Evolutionary conservation across 2,329 filamentous ascomycete species (phyloP), one percentile per base, ranked within the genome.

Genomic region (Phialophora verrucosa): DNA sequence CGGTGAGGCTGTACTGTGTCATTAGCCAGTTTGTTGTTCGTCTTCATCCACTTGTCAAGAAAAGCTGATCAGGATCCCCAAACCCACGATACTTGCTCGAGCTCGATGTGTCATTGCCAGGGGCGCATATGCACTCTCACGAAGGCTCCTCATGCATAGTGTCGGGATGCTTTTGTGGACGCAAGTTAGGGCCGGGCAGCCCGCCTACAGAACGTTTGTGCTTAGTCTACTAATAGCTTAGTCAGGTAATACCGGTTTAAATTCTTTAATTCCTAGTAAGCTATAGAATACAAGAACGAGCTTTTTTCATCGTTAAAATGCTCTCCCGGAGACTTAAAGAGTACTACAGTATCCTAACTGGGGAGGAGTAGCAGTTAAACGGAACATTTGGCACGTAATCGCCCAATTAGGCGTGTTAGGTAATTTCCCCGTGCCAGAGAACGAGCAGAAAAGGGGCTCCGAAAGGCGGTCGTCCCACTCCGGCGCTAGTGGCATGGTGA

Each of bases 381-480:
- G 6, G 17, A 44, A n/a, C 6, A 17, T n/a, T n/a, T 44, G 2
- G 38, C 17, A 14, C 38, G 8, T n/a, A 42, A 42, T 17, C 38
- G 38, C 38, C 38, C 6, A 44, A 17, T 44, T 44, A 44, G 7
- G 14, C 17, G 14, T 44, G 38, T n/a, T 44, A 44, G 38, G 38
- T 44, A 44, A 44, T 44, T 44, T 17, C 35, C 35, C 35, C 35
- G 4, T 42, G 4, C 5, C 12, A 42, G 35, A 5, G 4, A 17
- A 42, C 20, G 20, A 25, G 56, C 14, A 59, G 42, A 35, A 59
- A 59, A 50, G 57, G 57, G 57, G 57, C 17, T 59, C 57, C 57
- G 57, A 50, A n/a, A n/a, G 20, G 47, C 25, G 38, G 25, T n/a
- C 25, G 25, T 59, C 23, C 23, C 17, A 59, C 57, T 59, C 57